Evolutionary conservation across 306 rosid species (phyloP).

Genomic region (Sicyos baderoa): DNA sequence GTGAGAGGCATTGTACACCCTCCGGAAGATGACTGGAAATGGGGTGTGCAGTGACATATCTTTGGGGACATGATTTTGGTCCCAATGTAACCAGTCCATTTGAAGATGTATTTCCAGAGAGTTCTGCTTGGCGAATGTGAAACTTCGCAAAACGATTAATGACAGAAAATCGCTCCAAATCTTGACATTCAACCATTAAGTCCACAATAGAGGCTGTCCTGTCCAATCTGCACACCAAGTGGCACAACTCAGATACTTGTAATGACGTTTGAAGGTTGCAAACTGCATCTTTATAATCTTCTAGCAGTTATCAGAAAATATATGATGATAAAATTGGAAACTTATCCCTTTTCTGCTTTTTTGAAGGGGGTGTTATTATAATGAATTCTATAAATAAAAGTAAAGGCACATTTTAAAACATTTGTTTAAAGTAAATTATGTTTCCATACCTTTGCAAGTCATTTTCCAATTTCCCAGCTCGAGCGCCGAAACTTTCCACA

Average conservation of each 20-base stretch:
- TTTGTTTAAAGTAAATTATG: neutral
- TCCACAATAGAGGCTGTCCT: slow-evolving; percentile 36
- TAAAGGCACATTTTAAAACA: neutral
- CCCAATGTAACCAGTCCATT: slow-evolving; percentile 23
- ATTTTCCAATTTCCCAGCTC: slow-evolving; percentile 36
- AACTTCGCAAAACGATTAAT: slow-evolving; percentile 53
- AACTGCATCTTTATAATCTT: slow-evolving; percentile 7
- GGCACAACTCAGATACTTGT: slow-evolving; percentile 9
- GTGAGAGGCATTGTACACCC: slow-evolving; percentile 42
- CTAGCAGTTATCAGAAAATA: neutral
- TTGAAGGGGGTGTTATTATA: neutral
- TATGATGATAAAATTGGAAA: neutral
- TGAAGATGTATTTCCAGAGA: slow-evolving; percentile 32
- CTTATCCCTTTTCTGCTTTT: neutral
- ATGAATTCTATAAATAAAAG: neutral
- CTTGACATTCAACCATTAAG: slow-evolving; percentile 39
- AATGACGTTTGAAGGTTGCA: neutral
- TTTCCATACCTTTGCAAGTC: slow-evolving; percentile 34
- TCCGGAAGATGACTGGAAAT: slow-evolving; percentile 46
- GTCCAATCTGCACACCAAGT: slow-evolving; percentile 38
- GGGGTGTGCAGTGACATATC: slow-evolving; percentile 39
- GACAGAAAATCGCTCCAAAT: slow-evolving; percentile 49
- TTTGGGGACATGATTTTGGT: slow-evolving; percentile 26
- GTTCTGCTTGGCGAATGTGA: slow-evolving; percentile 37
- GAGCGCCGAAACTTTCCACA: slow-evolving; percentile 28